Evolutionary conservation across 108 stramenopile species (phyloP).

Genomic region (Nitzschia sp.): DNA sequence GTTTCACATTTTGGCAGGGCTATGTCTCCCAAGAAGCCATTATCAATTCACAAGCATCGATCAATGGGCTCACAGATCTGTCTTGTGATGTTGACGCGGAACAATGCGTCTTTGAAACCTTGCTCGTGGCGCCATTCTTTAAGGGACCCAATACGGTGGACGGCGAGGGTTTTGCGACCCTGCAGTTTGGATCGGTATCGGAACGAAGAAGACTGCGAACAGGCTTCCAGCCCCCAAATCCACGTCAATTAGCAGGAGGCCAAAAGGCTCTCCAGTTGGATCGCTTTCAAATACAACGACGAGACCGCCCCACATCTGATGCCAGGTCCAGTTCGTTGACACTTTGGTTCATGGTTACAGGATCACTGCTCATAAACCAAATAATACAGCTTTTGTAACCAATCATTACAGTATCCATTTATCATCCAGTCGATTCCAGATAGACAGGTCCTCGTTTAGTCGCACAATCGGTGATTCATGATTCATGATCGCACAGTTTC

Average conservation of each 20-base stretch:
- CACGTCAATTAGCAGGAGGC: not conserved
- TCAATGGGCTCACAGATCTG: slow-evolving; percentile 16
- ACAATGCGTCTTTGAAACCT: slow-evolving; percentile 18
- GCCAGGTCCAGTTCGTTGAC: not conserved
- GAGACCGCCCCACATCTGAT: not conserved
- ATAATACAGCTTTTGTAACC: not conserved
- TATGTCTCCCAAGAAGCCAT: slow-evolving; percentile 20
- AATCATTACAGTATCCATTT: too few relatives aligned
- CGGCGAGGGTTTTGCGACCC: slow-evolving; percentile 12
- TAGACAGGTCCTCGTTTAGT: too few relatives aligned
- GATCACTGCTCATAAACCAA: not conserved
- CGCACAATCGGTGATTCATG: too few relatives aligned
- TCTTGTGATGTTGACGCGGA: slow-evolving; percentile 1
- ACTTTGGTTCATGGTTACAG: not conserved
- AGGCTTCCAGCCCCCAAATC: not conserved
- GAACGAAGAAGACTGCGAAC: not conserved
- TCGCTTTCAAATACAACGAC: not conserved
- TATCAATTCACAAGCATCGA: not conserved
- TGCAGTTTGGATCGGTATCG: slow-evolving; percentile 8
- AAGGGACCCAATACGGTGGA: not conserved
- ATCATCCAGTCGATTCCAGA: too few relatives aligned
- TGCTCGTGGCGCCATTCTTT: slow-evolving; percentile 16
- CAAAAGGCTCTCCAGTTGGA: not conserved
- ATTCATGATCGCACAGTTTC: too few relatives aligned
- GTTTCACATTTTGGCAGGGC: slow-evolving; percentile 21